These are phyloP conservation scores for Lignosus rhinocerotis DNA, from an alignment of 1,284 basidiomycete genomes.

Conservation along the genomic window DNA sequence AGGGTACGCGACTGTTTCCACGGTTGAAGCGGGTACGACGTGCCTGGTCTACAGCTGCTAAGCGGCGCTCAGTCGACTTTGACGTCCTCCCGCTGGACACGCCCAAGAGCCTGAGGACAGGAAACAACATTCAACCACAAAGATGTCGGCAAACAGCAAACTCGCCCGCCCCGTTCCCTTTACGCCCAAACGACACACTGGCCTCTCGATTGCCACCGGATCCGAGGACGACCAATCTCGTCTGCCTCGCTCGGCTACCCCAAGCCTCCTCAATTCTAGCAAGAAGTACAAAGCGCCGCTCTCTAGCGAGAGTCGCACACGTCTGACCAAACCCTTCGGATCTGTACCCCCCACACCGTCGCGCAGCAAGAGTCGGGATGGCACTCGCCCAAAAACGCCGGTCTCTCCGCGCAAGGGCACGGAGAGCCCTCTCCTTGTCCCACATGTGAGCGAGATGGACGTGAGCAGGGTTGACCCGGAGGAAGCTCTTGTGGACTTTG, in stretches of 20 bases:
- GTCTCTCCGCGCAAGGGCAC: constrained; percentile 40
- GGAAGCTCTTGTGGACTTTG: constrained; percentile 70
- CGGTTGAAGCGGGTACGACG: constrained; percentile 18
- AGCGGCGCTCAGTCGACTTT: neutral
- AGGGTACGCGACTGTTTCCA: constrained; percentile 27
- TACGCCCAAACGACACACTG: constrained; percentile 52
- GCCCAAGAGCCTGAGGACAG: neutral
- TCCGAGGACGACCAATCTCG: constrained; percentile 24
- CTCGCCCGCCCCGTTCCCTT: constrained; percentile 40
- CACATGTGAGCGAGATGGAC: constrained; percentile 65
- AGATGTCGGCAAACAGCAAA: constrained; percentile 27
- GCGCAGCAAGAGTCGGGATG: constrained; percentile 36
- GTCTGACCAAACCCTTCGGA: constrained; percentile 40
- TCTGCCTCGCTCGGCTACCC: constrained; percentile 34
- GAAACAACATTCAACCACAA: constrained; percentile 1
- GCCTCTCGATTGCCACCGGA: constrained; percentile 36
- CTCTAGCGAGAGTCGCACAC: constrained; percentile 56
- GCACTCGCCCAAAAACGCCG: constrained; percentile 48
- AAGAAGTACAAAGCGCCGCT: constrained; percentile 71
- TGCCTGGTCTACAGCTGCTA: neutral
- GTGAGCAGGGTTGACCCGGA: constrained; percentile 77
- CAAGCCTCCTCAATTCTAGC: constrained; percentile 48
- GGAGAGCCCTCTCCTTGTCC: constrained; percentile 48
- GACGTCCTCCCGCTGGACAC: neutral
- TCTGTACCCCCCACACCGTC: constrained; percentile 57